These are phyloP conservation scores for Heterobasidion annosum DNA, from an alignment of 1,284 basidiomycete genomes.

Conservation along the genomic window DNA sequence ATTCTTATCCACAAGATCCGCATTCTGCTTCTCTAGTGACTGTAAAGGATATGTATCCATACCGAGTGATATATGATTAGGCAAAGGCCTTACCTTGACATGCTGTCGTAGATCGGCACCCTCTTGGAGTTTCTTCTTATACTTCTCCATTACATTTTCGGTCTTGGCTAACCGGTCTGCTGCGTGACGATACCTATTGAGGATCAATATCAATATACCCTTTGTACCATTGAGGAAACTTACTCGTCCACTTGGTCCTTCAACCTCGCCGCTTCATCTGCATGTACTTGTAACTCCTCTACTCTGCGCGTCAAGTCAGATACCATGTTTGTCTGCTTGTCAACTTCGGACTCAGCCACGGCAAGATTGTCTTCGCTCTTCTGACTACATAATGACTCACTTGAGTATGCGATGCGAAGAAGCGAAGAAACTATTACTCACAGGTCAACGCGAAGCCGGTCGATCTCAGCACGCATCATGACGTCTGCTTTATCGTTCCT, in stretches of 20 bases:
- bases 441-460: slow-evolving; percentile 72
- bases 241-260: slow-evolving; percentile 95
- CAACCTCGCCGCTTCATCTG: slow-evolving; percentile 69
- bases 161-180: slow-evolving; percentile 88
- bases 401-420: slow-evolving; percentile 8
- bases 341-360: slow-evolving; percentile 70
- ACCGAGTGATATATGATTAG: background rate
- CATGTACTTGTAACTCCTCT: slow-evolving; percentile 75
- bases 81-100: slow-evolving; percentile 63
- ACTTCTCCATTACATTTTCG: slow-evolving; percentile 97
- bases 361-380: slow-evolving; percentile 86
- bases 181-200: slow-evolving; percentile 71
- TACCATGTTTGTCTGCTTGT: slow-evolving; percentile 62
- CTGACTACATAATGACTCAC: slow-evolving; percentile 47
- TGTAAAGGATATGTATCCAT: slow-evolving; percentile 20
- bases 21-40: slow-evolving; percentile 89
- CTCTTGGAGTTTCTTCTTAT: slow-evolving; percentile 97
- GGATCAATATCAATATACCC: slow-evolving; percentile 4
- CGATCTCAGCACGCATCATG: slow-evolving; percentile 70
- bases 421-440: slow-evolving; percentile 32
- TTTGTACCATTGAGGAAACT: slow-evolving; percentile 17
- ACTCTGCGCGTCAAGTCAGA: slow-evolving; percentile 70
- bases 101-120: slow-evolving; percentile 81
- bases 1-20: slow-evolving; percentile 85
- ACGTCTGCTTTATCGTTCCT: slow-evolving; percentile 63